Percentiles rank a stretch among this genome's conserved stretches.
These are phyloP conservation scores for Bocquillonia castaneifolia DNA, from an alignment of 441 rosid species.

Conservation along the genomic window DNA sequence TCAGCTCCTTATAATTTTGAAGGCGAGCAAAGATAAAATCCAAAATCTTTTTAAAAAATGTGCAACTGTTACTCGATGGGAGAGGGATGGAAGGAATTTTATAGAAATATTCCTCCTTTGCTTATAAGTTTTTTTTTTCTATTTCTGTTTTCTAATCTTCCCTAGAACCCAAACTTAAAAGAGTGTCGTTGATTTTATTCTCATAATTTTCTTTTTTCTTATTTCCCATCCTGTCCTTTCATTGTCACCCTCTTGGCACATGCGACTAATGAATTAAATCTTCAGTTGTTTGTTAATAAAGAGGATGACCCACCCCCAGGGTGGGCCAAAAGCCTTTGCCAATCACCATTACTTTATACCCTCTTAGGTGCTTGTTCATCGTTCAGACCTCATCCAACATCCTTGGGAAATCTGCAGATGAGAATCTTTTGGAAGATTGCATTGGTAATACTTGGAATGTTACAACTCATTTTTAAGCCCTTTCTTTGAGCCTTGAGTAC, in stretches of 20 bases:
- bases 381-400: no score
- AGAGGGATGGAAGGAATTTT: neutral
- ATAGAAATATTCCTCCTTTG: neutral
- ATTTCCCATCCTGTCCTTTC: neutral
- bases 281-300: neutral
- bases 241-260: neutral
- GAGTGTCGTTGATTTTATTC: neutral
- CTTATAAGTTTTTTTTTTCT: neutral
- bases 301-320: no score
- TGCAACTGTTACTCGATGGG: neutral
- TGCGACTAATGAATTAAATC: neutral
- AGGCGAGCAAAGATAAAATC: neutral
- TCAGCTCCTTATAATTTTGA: neutral
- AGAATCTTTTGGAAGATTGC: neutral
- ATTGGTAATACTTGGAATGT: neutral
- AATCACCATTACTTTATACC: no score
- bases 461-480: neutral
- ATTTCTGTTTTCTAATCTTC: neutral
- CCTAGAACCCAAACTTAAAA: neutral
- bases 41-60: neutral
- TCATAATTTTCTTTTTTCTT: neutral
- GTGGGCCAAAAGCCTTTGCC: no score
- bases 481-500: neutral
- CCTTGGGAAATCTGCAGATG: no score
- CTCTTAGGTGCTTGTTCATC: no score